These are phyloP conservation scores for Vitis riparia DNA, from an alignment of 164 flowering plant genomes.

Conservation along the genomic window DNA sequence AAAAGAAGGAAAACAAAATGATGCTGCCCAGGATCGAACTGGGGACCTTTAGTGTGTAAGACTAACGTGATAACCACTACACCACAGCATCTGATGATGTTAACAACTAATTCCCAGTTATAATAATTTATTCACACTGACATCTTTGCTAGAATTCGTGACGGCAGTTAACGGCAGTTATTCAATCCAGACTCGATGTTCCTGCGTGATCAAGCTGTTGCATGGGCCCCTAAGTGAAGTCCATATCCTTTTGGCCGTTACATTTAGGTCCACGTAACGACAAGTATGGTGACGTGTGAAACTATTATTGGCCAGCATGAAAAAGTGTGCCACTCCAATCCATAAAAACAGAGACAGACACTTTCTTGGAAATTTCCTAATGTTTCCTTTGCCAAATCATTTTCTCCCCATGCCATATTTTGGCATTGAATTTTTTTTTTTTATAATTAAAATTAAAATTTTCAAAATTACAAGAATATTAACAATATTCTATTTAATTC, in stretches of 20 bases:
- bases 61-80: constrained; percentile 59
- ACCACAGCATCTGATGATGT: constrained; percentile 34
- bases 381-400: not conserved
- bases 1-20: constrained; percentile 6
- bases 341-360: not conserved
- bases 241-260: not conserved
- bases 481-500: not conserved
- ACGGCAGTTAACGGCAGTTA: not conserved
- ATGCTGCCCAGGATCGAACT: constrained; percentile 57
- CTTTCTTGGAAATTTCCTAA: constrained; percentile 14
- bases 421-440: not conserved
- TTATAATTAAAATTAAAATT: not conserved
- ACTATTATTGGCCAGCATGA: not conserved
- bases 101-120: not conserved
- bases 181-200: not conserved
- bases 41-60: constrained; percentile 55
- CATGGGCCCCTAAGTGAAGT: too few species aligned
- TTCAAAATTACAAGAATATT: not conserved
- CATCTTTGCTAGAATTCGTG: not conserved
- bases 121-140: too few species aligned
- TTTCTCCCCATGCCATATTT: not conserved
- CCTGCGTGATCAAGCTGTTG: not conserved
- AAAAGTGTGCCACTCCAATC: not conserved
- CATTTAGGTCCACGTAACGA: not conserved
- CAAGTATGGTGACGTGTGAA: not conserved